phyloP scores from a whole-genome alignment of 768 basidiomycete species.

The Guyanaporus albipodus region DNA sequence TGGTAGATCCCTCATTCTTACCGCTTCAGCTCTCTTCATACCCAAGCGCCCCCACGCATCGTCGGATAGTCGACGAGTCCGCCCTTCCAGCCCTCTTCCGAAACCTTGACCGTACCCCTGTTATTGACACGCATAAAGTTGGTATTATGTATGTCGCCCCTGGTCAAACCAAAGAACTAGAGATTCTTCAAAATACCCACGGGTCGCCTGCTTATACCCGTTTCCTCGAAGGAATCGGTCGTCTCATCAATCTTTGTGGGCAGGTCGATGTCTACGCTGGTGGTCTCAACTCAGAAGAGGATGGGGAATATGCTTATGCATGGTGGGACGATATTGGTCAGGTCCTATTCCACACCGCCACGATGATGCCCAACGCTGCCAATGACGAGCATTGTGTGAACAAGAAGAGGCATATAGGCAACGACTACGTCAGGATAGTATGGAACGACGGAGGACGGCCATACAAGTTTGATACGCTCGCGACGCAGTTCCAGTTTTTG shows the following conservation, averaged over 20 bases:
- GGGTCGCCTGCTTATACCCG: constrained; percentile 94
- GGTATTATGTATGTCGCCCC: constrained; percentile 95
- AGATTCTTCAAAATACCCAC: constrained; percentile 85
- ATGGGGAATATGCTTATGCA: constrained; percentile 96
- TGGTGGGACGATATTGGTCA: constrained; percentile 99
- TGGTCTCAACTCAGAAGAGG: constrained; percentile 83
- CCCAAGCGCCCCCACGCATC: constrained; percentile 40
- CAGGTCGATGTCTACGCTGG: constrained; percentile 93
- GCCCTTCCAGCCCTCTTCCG: constrained; percentile 56
- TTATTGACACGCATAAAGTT: constrained; percentile 96
- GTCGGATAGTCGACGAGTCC: constrained; percentile 51
- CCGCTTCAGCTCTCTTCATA: constrained; percentile 82
- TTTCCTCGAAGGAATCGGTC: constrained; percentile 86
- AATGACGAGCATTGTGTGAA: constrained; percentile 68
- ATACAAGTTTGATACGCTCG: constrained; percentile 88
- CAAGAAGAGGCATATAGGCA: constrained; percentile 97
- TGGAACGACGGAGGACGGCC: constrained; percentile 95
- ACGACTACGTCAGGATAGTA: constrained; percentile 92
- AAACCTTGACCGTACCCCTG: constrained; percentile 78
- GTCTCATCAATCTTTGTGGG: constrained; percentile 82
- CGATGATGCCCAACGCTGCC: constrained; percentile 85
- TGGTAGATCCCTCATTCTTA: constrained; percentile 81
- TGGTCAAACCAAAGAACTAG: constrained; percentile 77
- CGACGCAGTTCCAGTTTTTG: constrained; percentile 93
- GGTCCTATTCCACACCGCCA: constrained; percentile 92